phyloP scores from a whole-genome alignment of 1,284 basidiomycete species.

The Marasmius sp. region DNA sequence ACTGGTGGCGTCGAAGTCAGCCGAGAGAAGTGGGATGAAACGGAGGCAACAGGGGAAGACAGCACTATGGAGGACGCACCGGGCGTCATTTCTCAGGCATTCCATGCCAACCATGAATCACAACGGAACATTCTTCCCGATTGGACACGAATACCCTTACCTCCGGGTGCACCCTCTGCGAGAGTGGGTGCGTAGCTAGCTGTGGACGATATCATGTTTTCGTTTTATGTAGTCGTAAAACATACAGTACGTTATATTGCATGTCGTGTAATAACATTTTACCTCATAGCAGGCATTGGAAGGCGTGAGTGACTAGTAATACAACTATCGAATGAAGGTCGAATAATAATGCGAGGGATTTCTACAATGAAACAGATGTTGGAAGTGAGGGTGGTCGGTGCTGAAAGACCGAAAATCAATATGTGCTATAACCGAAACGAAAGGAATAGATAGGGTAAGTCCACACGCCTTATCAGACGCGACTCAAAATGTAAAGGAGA shows the following conservation, averaged over 20 bases:
- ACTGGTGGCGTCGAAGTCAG: constrained; percentile 80
- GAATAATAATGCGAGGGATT: background rate
- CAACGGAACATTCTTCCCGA: constrained; percentile 63
- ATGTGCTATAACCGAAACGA: background rate
- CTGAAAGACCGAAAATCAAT: background rate
- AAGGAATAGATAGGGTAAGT: background rate
- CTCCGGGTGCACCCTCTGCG: constrained; percentile 57
- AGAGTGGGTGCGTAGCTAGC: background rate
- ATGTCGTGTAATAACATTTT: background rate
- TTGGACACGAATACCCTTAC: constrained; percentile 71
- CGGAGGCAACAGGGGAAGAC: constrained; percentile 44
- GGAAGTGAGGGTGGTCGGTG: background rate
- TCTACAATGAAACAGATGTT: background rate
- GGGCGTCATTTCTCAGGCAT: constrained; percentile 20
- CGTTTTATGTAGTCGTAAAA: constrained; percentile 10
- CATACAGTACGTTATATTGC: background rate
- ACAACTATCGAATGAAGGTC: background rate
- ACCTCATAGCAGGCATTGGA: background rate
- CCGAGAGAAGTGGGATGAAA: constrained; percentile 84
- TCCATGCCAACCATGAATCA: constrained; percentile 28
- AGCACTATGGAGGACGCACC: constrained; percentile 43
- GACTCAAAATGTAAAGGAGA: background rate
- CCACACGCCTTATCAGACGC: background rate
- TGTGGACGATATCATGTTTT: background rate
- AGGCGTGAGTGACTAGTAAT: background rate